A percentile compares a stretch with the other conserved stretches of the same genome.
Conservation (phyloP, 1,284 basidiomycete genomes). For the Cutaneotrichosporon sp. region DNA sequence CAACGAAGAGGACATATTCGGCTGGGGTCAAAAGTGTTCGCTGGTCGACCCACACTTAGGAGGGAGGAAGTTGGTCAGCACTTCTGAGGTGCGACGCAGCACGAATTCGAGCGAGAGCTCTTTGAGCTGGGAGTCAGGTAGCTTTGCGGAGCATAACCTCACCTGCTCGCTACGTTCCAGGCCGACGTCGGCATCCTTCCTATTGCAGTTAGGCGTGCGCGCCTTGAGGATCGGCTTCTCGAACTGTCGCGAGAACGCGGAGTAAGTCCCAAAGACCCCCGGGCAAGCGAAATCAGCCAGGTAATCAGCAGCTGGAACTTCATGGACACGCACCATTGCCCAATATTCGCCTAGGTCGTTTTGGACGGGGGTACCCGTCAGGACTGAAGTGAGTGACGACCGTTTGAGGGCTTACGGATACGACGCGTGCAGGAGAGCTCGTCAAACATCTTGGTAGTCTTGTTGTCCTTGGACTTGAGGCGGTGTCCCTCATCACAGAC, state of each 20-base stretch:
- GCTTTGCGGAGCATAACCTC: slow-evolving; percentile 17
- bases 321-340: slow-evolving; percentile 67
- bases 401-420: slow-evolving; percentile 54
- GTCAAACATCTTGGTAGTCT: slow-evolving; percentile 87
- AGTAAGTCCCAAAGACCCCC: slow-evolving; percentile 69
- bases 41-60: slow-evolving; percentile 69
- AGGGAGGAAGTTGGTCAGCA: slow-evolving; percentile 80
- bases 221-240: slow-evolving; percentile 87
- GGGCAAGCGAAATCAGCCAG: slow-evolving; percentile 93
- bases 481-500: slow-evolving; percentile 98
- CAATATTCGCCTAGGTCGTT: slow-evolving; percentile 96
- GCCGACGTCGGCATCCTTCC: slow-evolving; percentile 72
- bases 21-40: slow-evolving; percentile 57
- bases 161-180: slow-evolving; percentile 71
- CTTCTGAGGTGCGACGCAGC: slow-evolving; percentile 76
- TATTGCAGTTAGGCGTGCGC: slow-evolving; percentile 70
- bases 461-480: slow-evolving; percentile 83
- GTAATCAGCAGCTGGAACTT: neutral
- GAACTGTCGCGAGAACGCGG: slow-evolving; percentile 73
- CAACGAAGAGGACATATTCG: slow-evolving; percentile 90
- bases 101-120: slow-evolving; percentile 81
- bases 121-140: slow-evolving; percentile 60
- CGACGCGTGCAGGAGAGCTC: slow-evolving; percentile 70
- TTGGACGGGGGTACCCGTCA: slow-evolving; percentile 96
- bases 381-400: slow-evolving; percentile 57